A percentile compares a stretch with the other conserved stretches of the same genome.
These are phyloP conservation scores for Aspergillus ostianus DNA, from an alignment of 495 filamentous ascomycete genomes.

Conservation along the genomic window DNA sequence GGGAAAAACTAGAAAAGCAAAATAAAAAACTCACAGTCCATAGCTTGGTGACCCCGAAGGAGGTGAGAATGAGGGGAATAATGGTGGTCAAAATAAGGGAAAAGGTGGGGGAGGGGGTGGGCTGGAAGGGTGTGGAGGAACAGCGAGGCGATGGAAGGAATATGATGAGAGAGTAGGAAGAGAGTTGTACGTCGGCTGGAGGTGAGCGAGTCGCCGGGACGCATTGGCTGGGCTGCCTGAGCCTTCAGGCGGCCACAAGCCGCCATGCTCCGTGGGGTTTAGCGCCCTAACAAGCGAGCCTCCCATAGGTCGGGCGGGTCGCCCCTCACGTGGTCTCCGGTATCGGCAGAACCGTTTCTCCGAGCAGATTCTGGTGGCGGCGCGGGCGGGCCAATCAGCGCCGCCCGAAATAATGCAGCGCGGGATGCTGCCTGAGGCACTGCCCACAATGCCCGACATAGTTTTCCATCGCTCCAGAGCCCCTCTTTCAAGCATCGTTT, in stretches of 20 bases:
- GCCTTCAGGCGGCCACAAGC: constrained; percentile 27
- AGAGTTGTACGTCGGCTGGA: constrained; percentile 31
- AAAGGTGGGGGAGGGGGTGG: constrained; percentile 30
- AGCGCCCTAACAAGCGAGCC: constrained; percentile 29
- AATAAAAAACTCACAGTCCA: constrained; percentile 49
- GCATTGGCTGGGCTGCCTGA: constrained; percentile 28
- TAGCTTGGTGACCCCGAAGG: constrained; percentile 52
- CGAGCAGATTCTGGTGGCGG: constrained; percentile 10
- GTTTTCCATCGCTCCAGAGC: constrained; percentile 27
- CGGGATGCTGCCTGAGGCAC: constrained; percentile 22
- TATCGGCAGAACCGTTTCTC: constrained; percentile 22
- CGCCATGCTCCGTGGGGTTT: constrained; percentile 22
- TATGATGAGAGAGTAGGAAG: constrained; percentile 32
- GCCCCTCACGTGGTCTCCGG: constrained; percentile 20
- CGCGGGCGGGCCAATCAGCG: constrained; percentile 27
- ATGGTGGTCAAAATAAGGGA: constrained; percentile 25
- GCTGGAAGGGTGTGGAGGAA: constrained; percentile 28
- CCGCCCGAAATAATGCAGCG: constrained; percentile 25
- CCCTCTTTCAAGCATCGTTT: constrained; percentile 24
- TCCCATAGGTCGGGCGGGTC: constrained; percentile 13
- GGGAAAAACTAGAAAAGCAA: constrained; percentile 19
- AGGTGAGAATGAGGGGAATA: constrained; percentile 34
- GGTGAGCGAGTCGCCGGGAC: constrained; percentile 34
- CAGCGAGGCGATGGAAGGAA: constrained; percentile 23
- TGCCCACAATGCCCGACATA: constrained; percentile 32